Percentiles rank a stretch among this genome's conserved stretches.
Conservation (phyloP, 768 basidiomycete species). For the Chlorophyllum brunneum region DNA sequence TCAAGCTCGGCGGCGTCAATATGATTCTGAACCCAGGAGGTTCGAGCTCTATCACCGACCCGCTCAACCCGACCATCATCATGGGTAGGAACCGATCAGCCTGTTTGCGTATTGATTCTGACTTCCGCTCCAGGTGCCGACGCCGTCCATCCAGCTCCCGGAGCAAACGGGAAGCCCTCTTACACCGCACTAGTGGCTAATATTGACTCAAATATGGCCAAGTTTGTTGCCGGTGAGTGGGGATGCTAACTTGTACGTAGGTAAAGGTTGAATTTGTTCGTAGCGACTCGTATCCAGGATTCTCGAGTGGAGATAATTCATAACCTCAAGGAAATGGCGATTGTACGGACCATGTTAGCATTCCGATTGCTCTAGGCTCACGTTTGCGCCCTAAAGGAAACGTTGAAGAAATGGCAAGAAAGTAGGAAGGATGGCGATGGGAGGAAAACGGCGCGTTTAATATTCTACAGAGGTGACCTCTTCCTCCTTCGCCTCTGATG, state of each 20-base stretch:
- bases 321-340: constrained; percentile 59
- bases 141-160: constrained; percentile 81
- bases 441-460: constrained; percentile 53
- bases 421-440: constrained; percentile 51
- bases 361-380: not conserved
- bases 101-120: constrained; percentile 18
- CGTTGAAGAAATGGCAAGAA: constrained; percentile 48
- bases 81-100: constrained; percentile 26
- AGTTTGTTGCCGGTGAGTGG: constrained; percentile 65
- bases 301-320: constrained; percentile 68
- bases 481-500: not conserved
- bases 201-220: constrained; percentile 70
- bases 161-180: constrained; percentile 74
- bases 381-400: constrained; percentile 35
- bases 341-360: constrained; percentile 31
- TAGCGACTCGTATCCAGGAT: constrained; percentile 43
- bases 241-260: not conserved
- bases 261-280: not conserved
- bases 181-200: constrained; percentile 80
- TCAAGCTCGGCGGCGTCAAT: constrained; percentile 83
- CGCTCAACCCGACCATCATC: constrained; percentile 67
- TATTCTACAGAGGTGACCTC: constrained; percentile 65
- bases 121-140: constrained; percentile 52
- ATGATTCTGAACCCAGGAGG: constrained; percentile 54
- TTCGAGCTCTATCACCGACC: constrained; percentile 60